These are phyloP conservation scores for Paraurostyla sp. DNA, from an alignment of 73 alveolate genomes.

Conservation along the genomic window DNA sequence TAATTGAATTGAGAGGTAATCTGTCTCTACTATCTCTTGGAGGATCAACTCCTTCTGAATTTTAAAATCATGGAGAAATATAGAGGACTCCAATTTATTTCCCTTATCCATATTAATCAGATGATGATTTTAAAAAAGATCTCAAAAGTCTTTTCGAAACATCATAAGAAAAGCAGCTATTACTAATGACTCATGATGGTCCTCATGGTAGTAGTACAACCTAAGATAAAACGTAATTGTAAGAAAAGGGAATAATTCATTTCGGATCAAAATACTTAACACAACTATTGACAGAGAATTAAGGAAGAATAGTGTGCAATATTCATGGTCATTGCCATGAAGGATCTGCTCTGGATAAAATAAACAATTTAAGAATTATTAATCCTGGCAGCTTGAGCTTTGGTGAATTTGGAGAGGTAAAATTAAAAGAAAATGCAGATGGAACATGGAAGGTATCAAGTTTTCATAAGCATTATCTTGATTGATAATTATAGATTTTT, in stretches of 20 bases:
- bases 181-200: slow-evolving; percentile 64
- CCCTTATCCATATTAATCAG: slow-evolving; percentile 49
- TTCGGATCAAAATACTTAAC: slow-evolving; percentile 42
- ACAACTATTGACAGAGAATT: neutral
- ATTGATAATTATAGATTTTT: neutral
- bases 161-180: neutral
- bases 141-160: neutral
- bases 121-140: slow-evolving; percentile 4
- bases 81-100: neutral
- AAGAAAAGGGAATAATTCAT: neutral
- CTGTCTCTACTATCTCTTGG: slow-evolving; percentile 36
- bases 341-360: slow-evolving; percentile 39
- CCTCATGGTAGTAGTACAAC: slow-evolving; percentile 47
- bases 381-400: slow-evolving; percentile 51
- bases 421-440: slow-evolving; percentile 16
- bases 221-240: neutral
- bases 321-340: slow-evolving; percentile 62
- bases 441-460: slow-evolving; percentile 45
- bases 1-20: slow-evolving; percentile 34
- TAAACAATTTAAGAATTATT: slow-evolving; percentile 4
- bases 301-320: slow-evolving; percentile 19
- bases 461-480: slow-evolving; percentile 18
- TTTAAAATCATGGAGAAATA: neutral
- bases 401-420: slow-evolving; percentile 54
- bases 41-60: slow-evolving; percentile 30